phyloP scores from a whole-genome alignment of 768 basidiomycete species.

The Boletus reticuloceps region DNA sequence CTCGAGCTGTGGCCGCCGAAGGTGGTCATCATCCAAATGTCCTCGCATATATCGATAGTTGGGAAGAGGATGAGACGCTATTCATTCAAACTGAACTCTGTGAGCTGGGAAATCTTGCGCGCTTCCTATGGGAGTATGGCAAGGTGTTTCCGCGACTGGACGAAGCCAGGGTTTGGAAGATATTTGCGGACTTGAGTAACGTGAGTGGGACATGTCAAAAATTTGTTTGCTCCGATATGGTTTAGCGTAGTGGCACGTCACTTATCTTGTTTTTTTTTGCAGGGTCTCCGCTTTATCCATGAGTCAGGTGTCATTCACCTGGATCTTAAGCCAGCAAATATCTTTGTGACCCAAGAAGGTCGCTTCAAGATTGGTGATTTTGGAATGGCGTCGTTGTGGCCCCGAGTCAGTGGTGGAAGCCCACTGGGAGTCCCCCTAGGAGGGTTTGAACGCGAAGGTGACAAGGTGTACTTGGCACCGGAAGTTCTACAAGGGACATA shows the following conservation, averaged over 20 bases:
- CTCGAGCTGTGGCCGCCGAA: conserved; percentile 30
- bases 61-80: conserved; percentile 88
- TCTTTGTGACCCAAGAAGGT: conserved; percentile 85
- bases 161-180: conserved; percentile 95
- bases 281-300: conserved; percentile 91
- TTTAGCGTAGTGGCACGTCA: conserved; percentile 25
- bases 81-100: conserved; percentile 96
- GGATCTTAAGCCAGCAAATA: conserved; percentile 96
- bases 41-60: conserved; percentile 86
- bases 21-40: conserved; percentile 68
- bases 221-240: conserved; percentile 15
- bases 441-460: conserved; percentile 93
- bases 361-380: conserved; percentile 97
- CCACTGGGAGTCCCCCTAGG: conserved; percentile 36
- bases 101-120: conserved; percentile 86
- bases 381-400: conserved; percentile 97
- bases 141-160: conserved; percentile 80
- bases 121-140: conserved; percentile 91
- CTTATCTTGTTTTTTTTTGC: conserved; percentile 25
- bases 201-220: conserved; percentile 47
- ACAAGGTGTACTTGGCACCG: conserved; percentile 94
- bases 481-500: conserved; percentile 92
- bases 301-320: conserved; percentile 86
- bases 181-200: conserved; percentile 83
- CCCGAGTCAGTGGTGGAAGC: conserved; percentile 45